These are phyloP conservation scores for Panicum miliaceum DNA, from an alignment of 176 grass and related monocot genomes.

Conservation along the genomic window DNA sequence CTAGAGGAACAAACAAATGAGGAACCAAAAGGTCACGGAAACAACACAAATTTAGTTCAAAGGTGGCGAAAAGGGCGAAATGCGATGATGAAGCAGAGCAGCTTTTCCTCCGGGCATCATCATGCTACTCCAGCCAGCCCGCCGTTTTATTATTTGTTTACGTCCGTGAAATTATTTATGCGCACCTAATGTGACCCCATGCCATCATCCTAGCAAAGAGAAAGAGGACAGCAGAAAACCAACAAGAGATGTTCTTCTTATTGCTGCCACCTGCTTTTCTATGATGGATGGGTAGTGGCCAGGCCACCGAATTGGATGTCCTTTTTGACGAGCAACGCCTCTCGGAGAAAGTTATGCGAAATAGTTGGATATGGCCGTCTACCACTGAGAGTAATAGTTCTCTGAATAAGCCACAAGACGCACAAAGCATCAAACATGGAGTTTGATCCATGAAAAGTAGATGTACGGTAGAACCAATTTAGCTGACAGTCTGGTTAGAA, in stretches of 20 bases:
- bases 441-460: too few relatives aligned
- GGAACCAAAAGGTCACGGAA: not conserved
- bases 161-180: constrained; percentile 38
- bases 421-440: too few relatives aligned
- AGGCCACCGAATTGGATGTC: constrained; percentile 14
- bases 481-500: too few relatives aligned
- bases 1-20: not conserved
- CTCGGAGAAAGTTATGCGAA: too few relatives aligned
- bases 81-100: constrained; percentile 26
- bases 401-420: too few relatives aligned
- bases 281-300: constrained; percentile 9
- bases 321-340: not conserved
- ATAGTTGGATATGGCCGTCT: too few relatives aligned
- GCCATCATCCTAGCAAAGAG: not conserved
- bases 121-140: not conserved
- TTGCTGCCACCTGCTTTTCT: constrained; percentile 8
- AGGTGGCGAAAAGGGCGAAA: not conserved
- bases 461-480: too few relatives aligned
- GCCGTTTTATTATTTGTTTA: constrained; percentile 24
- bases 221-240: constrained; percentile 2
- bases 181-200: constrained; percentile 49
- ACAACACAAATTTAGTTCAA: not conserved
- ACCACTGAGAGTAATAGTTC: too few relatives aligned
- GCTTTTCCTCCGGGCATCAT: constrained; percentile 26
- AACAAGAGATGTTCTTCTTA: not conserved